Conservation (phyloP, 2,329 filamentous ascomycete genomes). For the Didymella exigua region DNA sequence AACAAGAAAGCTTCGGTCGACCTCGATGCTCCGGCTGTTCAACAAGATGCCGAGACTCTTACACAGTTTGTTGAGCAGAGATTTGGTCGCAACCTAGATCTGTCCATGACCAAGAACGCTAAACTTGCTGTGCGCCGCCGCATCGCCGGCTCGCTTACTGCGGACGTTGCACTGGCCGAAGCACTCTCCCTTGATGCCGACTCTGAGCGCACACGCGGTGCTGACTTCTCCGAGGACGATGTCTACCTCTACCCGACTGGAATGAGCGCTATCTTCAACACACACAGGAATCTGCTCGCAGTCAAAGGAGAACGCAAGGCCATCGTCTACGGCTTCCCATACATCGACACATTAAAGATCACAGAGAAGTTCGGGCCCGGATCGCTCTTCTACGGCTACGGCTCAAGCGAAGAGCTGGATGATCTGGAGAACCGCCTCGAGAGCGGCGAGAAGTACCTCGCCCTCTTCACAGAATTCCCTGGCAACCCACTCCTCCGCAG, state of each 20-base stretch:
- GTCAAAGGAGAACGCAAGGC: conserved; percentile 71
- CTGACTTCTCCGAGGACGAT: conserved; percentile 78
- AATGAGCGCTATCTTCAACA: conserved; percentile 94
- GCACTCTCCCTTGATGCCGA: conserved; percentile 59
- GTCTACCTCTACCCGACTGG: conserved; percentile 88
- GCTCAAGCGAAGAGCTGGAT: conserved; percentile 77
- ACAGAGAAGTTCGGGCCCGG: conserved; percentile 93
- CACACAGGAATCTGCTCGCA: conserved; percentile 74
- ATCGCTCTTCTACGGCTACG: conserved; percentile 84
- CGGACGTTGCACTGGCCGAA: conserved; percentile 69
- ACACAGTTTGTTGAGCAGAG: conserved; percentile 85
- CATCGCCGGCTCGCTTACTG: conserved; percentile 83
- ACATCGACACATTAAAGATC: conserved; percentile 95
- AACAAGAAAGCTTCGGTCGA: conserved; percentile 61
- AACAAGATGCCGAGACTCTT: conserved; percentile 44
- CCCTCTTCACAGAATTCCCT: conserved; percentile 92
- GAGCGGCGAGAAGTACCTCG: conserved; percentile 76
- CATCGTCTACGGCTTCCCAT: conserved; percentile 95
- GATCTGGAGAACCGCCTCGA: conserved; percentile 76
- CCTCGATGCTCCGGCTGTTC: conserved; percentile 25
- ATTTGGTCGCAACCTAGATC: conserved; percentile 87
- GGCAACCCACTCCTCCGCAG: conserved; percentile 87
- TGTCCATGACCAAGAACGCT: conserved; percentile 78
- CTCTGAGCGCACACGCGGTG: conserved; percentile 51
- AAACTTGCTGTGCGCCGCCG: conserved; percentile 84